A percentile compares a stretch with the other conserved stretches of the same genome.
These are phyloP conservation scores for Conoideocrella luteorostrata DNA, from an alignment of 2,329 filamentous ascomycete genomes.

Conservation along the genomic window DNA sequence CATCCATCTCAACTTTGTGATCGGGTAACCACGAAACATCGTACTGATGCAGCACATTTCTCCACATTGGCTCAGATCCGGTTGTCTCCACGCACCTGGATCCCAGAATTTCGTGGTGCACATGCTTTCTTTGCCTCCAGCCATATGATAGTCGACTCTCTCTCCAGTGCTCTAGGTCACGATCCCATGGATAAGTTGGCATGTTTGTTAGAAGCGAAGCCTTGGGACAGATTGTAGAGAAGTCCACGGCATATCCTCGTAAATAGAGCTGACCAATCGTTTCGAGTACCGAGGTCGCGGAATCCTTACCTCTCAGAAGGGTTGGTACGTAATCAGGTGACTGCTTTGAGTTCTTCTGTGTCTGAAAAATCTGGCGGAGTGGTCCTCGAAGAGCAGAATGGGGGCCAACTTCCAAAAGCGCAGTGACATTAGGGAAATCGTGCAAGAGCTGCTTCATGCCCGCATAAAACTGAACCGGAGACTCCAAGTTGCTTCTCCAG, in stretches of 20 bases:
- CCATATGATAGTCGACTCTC: constrained; percentile 18
- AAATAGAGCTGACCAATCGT: constrained; percentile 13
- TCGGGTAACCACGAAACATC: constrained; percentile 38
- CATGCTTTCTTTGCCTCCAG: constrained; percentile 15
- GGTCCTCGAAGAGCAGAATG: constrained; percentile 20
- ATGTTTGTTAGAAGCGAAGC: constrained; percentile 28
- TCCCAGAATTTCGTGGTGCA: constrained; percentile 24
- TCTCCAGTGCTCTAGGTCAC: constrained; percentile 12
- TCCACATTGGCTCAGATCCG: constrained; percentile 29
- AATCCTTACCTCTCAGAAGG: constrained; percentile 11
- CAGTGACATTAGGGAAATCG: neutral
- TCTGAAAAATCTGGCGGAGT: constrained; percentile 19
- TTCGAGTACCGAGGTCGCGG: constrained; percentile 9
- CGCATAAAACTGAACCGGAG: constrained; percentile 11
- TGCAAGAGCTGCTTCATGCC: constrained; percentile 10
- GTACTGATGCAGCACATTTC: constrained; percentile 29
- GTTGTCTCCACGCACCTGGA: constrained; percentile 21
- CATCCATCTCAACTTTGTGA: constrained; percentile 32
- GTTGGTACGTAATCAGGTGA: constrained; percentile 13
- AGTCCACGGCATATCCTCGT: constrained; percentile 9
- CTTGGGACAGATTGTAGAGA: constrained; percentile 4
- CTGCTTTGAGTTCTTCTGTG: constrained; percentile 1
- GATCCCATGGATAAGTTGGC: constrained; percentile 21
- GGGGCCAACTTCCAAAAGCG: constrained; percentile 21
- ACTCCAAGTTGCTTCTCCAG: constrained; percentile 13